These are phyloP conservation scores for Saprolegnia diclina DNA, from an alignment of 352 stramenopile genomes.

Conservation along the genomic window DNA sequence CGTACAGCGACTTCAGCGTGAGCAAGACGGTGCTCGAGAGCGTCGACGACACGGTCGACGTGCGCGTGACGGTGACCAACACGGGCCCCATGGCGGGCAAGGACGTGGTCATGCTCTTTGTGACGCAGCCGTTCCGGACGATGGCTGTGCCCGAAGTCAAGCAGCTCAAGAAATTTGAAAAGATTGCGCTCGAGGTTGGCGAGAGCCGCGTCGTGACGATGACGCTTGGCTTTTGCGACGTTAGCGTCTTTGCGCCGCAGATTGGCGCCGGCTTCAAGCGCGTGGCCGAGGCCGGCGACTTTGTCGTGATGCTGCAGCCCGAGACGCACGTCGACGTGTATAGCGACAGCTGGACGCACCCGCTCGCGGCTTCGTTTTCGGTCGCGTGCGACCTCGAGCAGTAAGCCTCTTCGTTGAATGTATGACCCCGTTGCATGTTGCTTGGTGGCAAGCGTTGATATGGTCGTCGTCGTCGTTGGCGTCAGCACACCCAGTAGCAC, in stretches of 20 bases:
- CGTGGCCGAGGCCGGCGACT: constrained; percentile 42
- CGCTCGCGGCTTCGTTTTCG: not conserved
- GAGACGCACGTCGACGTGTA: constrained; percentile 48
- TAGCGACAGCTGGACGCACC: constrained; percentile 21
- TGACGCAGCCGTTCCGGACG: constrained; percentile 29
- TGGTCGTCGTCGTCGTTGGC: too few species aligned
- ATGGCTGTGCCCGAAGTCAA: constrained; percentile 34
- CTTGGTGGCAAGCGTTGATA: too few species aligned
- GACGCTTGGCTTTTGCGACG: constrained; percentile 38
- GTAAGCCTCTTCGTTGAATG: not conserved
- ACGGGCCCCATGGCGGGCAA: constrained; percentile 35
- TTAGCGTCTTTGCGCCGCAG: constrained; percentile 49
- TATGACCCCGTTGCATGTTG: too few species aligned
- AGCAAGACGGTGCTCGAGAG: constrained; percentile 32
- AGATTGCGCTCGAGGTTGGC: constrained; percentile 36
- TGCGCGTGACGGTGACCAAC: constrained; percentile 34
- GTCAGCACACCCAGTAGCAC: too few species aligned
- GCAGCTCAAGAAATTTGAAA: constrained; percentile 41
- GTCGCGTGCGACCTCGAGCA: constrained; percentile 15
- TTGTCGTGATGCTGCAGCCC: constrained; percentile 56
- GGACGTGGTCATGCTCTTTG: constrained; percentile 40
- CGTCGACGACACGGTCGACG: constrained; percentile 6
- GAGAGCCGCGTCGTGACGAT: constrained; percentile 41
- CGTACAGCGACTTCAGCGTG: constrained; percentile 40
- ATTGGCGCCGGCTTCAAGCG: constrained; percentile 41